Conservation (phyloP, 225 moss, liverwort and hornwort species). For the Marchantia polymorpha region DNA sequence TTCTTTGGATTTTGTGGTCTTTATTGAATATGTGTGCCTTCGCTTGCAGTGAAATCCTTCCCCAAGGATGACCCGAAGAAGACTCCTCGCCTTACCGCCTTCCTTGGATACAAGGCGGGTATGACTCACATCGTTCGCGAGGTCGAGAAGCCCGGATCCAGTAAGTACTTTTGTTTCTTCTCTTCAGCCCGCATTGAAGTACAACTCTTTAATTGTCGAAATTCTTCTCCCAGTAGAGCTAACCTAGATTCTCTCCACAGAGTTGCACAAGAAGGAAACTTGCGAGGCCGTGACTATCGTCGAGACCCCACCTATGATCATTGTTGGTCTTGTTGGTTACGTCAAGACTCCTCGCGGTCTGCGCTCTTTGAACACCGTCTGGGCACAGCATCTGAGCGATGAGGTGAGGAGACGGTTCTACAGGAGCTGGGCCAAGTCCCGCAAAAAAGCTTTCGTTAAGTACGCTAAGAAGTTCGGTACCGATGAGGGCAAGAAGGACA, state of each 20-base stretch:
- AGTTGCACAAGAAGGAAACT: constrained; percentile 82
- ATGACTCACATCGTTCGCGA: constrained; percentile 78
- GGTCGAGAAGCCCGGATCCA: constrained; percentile 89
- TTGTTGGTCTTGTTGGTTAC: constrained; percentile 75
- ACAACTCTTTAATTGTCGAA: background rate
- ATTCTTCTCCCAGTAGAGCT: background rate
- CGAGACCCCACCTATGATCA: constrained; percentile 71
- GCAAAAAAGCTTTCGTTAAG: constrained; percentile 67
- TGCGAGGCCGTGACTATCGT: constrained; percentile 71
- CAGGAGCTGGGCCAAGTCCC: constrained; percentile 72
- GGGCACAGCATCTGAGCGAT: constrained; percentile 69
- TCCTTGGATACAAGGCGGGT: constrained; percentile 73
- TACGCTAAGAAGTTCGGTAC: constrained; percentile 58
- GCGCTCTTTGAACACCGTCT: constrained; percentile 51
- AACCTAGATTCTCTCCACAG: constrained; percentile 4
- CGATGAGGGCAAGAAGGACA: constrained; percentile 65
- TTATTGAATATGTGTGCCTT: background rate
- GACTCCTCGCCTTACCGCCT: constrained; percentile 53
- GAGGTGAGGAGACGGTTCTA: constrained; percentile 68
- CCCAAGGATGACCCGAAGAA: constrained; percentile 59
- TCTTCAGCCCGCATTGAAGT: background rate
- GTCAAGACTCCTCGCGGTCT: constrained; percentile 78
- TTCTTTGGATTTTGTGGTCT: background rate
- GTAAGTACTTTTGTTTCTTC: constrained; percentile 24
- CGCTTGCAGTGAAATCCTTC: constrained; percentile 61